These are phyloP conservation scores for Kodamaea neixiangensis DNA, from an alignment of 805 yeast species.

Conservation along the genomic window DNA sequence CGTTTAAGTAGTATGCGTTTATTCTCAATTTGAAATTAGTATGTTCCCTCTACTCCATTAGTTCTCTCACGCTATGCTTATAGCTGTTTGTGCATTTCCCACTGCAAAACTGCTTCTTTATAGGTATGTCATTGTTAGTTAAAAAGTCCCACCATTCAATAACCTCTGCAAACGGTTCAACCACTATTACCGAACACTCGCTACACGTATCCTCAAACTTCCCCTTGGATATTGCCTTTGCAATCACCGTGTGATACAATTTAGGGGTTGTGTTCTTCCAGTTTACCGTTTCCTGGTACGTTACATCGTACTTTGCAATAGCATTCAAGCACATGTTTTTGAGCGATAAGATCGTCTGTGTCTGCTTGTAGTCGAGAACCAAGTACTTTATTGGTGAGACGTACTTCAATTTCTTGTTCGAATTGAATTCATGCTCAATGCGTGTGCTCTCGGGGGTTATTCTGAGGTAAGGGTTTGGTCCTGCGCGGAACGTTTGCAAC, in stretches of 20 bases:
- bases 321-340: slow-evolving; percentile 49
- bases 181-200: slow-evolving; percentile 47
- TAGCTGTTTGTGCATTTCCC: slow-evolving; percentile 44
- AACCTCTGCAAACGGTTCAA: slow-evolving; percentile 59
- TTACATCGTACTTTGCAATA: slow-evolving; percentile 53
- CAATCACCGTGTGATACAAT: slow-evolving; percentile 46
- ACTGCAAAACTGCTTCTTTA: slow-evolving; percentile 56
- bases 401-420: slow-evolving; percentile 25
- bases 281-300: slow-evolving; percentile 52
- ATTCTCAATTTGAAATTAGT: background rate
- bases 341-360: slow-evolving; percentile 43
- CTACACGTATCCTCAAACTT: slow-evolving; percentile 54
- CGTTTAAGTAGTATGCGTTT: background rate
- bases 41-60: slow-evolving; percentile 2
- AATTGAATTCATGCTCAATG: slow-evolving; percentile 17
- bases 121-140: slow-evolving; percentile 50
- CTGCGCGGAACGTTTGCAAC: slow-evolving; percentile 49
- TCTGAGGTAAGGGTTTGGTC: slow-evolving; percentile 51
- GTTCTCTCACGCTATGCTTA: background rate
- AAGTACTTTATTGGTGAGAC: slow-evolving; percentile 31
- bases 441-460: slow-evolving; percentile 28
- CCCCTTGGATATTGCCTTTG: slow-evolving; percentile 55
- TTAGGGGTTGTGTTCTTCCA: slow-evolving; percentile 56
- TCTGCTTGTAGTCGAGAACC: slow-evolving; percentile 14
- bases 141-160: slow-evolving; percentile 70